These are phyloP conservation scores for Ceratobasidium theobromae DNA, from an alignment of 1,284 basidiomycete species.

Conservation along the genomic window DNA sequence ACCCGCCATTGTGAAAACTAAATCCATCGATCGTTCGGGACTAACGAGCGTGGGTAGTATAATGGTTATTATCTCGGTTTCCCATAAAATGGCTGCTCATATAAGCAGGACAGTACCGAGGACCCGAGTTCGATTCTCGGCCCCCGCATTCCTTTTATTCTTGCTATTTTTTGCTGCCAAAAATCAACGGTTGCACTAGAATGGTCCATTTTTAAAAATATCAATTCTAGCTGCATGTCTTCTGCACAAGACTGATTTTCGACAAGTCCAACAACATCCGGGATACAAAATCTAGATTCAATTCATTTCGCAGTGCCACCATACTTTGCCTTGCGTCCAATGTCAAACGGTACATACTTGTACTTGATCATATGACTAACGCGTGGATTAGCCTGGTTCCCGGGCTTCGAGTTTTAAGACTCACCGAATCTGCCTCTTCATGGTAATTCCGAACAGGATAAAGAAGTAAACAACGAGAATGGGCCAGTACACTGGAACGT, in stretches of 20 bases:
- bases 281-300: background rate
- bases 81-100: constrained; percentile 16
- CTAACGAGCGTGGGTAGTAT: constrained; percentile 25
- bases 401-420: constrained; percentile 43
- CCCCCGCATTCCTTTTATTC: constrained; percentile 5
- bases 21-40: too few species aligned
- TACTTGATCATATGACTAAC: constrained; percentile 98
- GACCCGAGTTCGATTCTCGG: constrained; percentile 29
- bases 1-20: too few species aligned
- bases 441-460: constrained; percentile 83
- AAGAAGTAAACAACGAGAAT: constrained; percentile 94
- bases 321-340: constrained; percentile 83
- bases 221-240: background rate
- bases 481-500: constrained; percentile 98
- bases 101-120: constrained; percentile 6
- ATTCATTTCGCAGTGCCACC: constrained; percentile 44
- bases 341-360: constrained; percentile 90
- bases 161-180: too few species aligned
- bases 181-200: too few species aligned
- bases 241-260: background rate
- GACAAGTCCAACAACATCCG: background rate
- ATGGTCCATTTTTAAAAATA: too few species aligned
- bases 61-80: constrained; percentile 32
- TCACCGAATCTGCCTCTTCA: constrained; percentile 91
- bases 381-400: background rate